Percentiles rank a stretch among this genome's conserved stretches.
These are phyloP conservation scores for Quercus variabilis DNA, from an alignment of 306 rosid species.

Conservation along the genomic window DNA sequence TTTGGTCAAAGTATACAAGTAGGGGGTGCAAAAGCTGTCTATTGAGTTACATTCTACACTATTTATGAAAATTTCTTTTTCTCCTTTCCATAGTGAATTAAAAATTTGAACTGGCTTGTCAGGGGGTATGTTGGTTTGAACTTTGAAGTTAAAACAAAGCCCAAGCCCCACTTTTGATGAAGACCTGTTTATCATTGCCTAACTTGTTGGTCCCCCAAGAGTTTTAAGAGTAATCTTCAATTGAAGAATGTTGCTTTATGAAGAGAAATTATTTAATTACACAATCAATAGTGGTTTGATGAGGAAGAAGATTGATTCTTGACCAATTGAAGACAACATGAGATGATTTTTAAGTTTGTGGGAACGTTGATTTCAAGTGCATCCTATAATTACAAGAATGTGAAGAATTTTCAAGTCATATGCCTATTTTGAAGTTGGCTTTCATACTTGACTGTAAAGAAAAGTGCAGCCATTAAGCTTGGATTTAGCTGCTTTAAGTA, in stretches of 20 bases:
- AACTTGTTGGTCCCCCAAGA: constrained; percentile 73
- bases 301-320: constrained; percentile 66
- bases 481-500: constrained; percentile 49
- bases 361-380: constrained; percentile 77
- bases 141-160: constrained; percentile 93
- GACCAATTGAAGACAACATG: constrained; percentile 64
- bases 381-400: constrained; percentile 56
- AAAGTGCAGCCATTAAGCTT: constrained; percentile 72
- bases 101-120: constrained; percentile 90
- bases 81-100: constrained; percentile 47
- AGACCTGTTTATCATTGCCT: constrained; percentile 74
- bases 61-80: constrained; percentile 21
- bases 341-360: constrained; percentile 54
- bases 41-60: constrained; percentile 10
- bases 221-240: constrained; percentile 60
- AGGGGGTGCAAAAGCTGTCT: constrained; percentile 27
- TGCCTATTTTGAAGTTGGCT: constrained; percentile 62
- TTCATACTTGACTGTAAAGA: constrained; percentile 78
- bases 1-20: constrained; percentile 10
- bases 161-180: constrained; percentile 90
- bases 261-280: constrained; percentile 67
- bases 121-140: constrained; percentile 99
- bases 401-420: constrained; percentile 85
- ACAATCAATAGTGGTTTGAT: constrained; percentile 68
- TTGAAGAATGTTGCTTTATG: constrained; percentile 50